phyloP scores from a whole-genome alignment of 257 asterid species.

The Nicotiana attenuata region DNA sequence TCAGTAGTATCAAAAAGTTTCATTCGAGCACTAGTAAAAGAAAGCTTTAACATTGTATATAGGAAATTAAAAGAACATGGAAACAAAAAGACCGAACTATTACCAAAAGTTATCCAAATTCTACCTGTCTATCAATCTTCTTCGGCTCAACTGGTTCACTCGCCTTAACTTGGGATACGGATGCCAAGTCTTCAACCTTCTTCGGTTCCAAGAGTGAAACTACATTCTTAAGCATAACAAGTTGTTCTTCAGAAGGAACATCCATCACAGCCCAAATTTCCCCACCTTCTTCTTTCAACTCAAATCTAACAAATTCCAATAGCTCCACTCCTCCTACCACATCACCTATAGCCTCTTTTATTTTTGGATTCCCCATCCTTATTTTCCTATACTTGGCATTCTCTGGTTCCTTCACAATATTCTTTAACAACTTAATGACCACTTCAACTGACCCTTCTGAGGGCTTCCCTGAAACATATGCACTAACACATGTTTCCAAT shows the following conservation, averaged over 20 bases:
- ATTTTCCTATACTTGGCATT: constrained; percentile 85
- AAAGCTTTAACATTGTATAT: neutral
- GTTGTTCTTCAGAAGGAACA: constrained; percentile 41
- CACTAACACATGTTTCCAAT: constrained; percentile 49
- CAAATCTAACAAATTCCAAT: constrained; percentile 73
- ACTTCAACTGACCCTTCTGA: constrained; percentile 62
- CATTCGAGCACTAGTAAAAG: neutral
- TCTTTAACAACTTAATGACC: constrained; percentile 53
- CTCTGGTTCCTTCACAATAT: constrained; percentile 66
- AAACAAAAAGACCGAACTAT: neutral
- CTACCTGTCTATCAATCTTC: constrained; percentile 84
- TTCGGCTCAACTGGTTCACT: constrained; percentile 45
- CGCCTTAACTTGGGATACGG: constrained; percentile 33
- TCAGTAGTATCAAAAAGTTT: neutral
- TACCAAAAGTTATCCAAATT: neutral
- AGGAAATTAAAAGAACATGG: neutral
- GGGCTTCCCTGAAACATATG: constrained; percentile 66
- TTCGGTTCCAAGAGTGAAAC: constrained; percentile 50
- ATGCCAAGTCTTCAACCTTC: constrained; percentile 35
- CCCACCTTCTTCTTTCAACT: constrained; percentile 65
- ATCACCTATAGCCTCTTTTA: constrained; percentile 80
- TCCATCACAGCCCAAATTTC: constrained; percentile 91
- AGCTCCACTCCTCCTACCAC: constrained; percentile 78
- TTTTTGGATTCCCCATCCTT: constrained; percentile 84
- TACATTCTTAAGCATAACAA: constrained; percentile 45